Base-by-base conservation (phyloP, 2,329 filamentous ascomycete species). In the Blastomyces gilchristii region DNA sequence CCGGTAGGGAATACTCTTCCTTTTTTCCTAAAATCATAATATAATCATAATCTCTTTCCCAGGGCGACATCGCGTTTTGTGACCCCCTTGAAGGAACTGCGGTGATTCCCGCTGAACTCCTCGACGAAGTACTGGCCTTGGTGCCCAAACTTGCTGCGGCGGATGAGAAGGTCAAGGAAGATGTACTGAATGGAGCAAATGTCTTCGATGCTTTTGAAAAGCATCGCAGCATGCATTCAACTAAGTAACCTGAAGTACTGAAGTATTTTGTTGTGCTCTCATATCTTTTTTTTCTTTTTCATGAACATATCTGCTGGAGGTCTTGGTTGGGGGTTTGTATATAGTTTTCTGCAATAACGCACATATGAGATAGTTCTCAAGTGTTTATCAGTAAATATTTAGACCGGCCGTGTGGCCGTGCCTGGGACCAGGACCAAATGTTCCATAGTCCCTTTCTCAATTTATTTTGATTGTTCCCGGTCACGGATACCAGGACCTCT, bases 61-160 rank as follows among this genome's bases (percentile, higher is more conserved):
- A 72, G 77, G 86, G 87, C 8, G 89, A 91, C 72, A 80, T 91
- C 47, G 79, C 89, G 56, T 86, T 90, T 73, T 83, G 84, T 63
- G 89, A 91, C 71, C 81, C 84, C 4, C 76, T 78, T n/a, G 88
- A 90, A 66, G 88, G 87, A 0, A 83, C 88, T 0, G 87, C 89
- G 14, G 80, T 84, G 37, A 87, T 91, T 63, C 88, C 88, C 0
- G 76, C 77, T 58, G 80, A 80, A 43, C 82, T 84, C 68, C 71
- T 90, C 11, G 78, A 80, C 12, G 80, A 82, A 58, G 83, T 90
- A 25, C 69, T 89, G 14, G 82, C 83, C 58, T 69, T 90, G 67
- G 77, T 88, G 67, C 85, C 86, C 6, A 75, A 73, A 64, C 70
- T 81, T 61, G 74, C 77, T 3, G 71, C 65, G 63, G 83, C 84